phyloP scores from a whole-genome alignment of 495 filamentous ascomycete genomes.

The Penicillium ochrochloron region DNA sequence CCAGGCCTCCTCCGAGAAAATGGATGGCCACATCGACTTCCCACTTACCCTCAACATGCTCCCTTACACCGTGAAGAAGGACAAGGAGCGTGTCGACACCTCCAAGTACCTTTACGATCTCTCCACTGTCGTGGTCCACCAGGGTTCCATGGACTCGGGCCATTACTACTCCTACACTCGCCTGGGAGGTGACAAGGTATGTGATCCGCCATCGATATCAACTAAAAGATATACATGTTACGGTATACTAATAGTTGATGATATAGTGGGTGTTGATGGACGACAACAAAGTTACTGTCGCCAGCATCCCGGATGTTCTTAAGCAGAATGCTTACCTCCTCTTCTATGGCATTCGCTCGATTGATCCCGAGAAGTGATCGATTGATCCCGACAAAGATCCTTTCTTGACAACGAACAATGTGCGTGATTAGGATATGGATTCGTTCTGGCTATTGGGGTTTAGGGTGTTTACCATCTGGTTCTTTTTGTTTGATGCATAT shows the following conservation, averaged over 20 bases:
- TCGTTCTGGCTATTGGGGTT: neutral
- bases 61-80: conserved; percentile 75
- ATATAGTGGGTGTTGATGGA: conserved; percentile 87
- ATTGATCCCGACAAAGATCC: conserved; percentile 34
- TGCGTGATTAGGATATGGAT: neutral
- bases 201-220: conserved; percentile 23
- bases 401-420: neutral
- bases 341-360: conserved; percentile 77
- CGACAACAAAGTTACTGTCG: conserved; percentile 84
- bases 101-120: conserved; percentile 77
- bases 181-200: conserved; percentile 70
- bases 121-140: conserved; percentile 81
- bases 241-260: conserved; percentile 21
- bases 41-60: conserved; percentile 86
- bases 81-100: conserved; percentile 40
- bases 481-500: conserved; percentile 16
- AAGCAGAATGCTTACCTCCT: conserved; percentile 82
- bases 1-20: conserved; percentile 70
- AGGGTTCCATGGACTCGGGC: conserved; percentile 82
- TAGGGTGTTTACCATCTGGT: neutral
- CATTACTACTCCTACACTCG: conserved; percentile 90
- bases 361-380: conserved; percentile 33
- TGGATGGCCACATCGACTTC: conserved; percentile 80
- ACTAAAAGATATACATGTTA: neutral
- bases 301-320: conserved; percentile 77